phyloP scores from a whole-genome alignment of 2,329 filamentous ascomycete species.

The Epichloe bromicola region DNA sequence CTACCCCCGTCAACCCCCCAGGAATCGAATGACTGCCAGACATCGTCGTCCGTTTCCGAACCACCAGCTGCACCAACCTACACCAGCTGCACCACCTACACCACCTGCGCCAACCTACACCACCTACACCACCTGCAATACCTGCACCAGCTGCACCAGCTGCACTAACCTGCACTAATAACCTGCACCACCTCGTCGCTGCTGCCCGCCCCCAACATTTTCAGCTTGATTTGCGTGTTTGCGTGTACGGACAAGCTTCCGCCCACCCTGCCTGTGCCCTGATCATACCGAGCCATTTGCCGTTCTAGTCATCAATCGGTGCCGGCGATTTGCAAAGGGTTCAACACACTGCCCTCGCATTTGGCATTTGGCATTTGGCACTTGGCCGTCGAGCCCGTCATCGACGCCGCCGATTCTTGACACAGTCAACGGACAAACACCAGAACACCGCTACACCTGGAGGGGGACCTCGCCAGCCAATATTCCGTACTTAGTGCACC shows the following conservation, averaged over 20 bases:
- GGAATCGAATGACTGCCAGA: slow-evolving; percentile 5
- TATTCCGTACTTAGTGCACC: not conserved
- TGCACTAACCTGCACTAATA: too few relatives aligned
- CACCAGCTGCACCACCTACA: too few relatives aligned
- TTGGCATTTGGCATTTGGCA: slow-evolving; percentile 4
- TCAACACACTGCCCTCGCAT: not conserved
- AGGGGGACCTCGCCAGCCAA: slow-evolving; percentile 2
- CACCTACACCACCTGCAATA: not conserved
- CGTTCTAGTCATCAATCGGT: not conserved
- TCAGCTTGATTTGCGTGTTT: slow-evolving; percentile 1
- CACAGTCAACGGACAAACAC: not conserved
- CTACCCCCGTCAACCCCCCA: slow-evolving; percentile 3
- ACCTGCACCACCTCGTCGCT: slow-evolving; percentile 1
- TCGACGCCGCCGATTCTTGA: not conserved
- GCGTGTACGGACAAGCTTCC: not conserved
- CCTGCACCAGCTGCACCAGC: not conserved
- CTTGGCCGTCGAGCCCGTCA: not conserved
- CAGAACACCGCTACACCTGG: not conserved
- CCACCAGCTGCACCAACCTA: not conserved
- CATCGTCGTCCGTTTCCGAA: slow-evolving; percentile 6
- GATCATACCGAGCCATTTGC: not conserved
- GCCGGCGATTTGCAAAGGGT: slow-evolving; percentile 1
- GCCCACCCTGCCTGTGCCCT: not conserved
- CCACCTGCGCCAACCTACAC: too few relatives aligned
- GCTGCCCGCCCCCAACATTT: not conserved